Conservation (phyloP, 2,329 filamentous ascomycete species). For the Plectosphaerella cucumerina region DNA sequence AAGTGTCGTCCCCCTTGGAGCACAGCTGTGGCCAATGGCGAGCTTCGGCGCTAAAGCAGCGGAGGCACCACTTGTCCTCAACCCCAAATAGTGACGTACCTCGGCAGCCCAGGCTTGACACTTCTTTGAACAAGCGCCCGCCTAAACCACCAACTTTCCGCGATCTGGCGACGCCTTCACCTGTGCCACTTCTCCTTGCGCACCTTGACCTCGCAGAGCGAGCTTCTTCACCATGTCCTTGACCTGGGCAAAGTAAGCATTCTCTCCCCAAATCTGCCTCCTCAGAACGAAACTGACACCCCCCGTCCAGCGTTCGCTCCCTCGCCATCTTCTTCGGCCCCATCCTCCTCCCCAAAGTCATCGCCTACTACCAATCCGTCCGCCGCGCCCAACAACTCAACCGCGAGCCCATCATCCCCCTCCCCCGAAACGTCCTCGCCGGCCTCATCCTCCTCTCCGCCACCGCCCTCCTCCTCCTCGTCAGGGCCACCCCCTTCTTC, state of each 20-base stretch:
- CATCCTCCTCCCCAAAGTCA: constrained; percentile 62
- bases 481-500: constrained; percentile 63
- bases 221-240: constrained; percentile 15
- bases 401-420: constrained; percentile 47
- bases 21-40: background rate
- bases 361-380: constrained; percentile 59
- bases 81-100: background rate
- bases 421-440: constrained; percentile 47
- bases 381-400: constrained; percentile 37
- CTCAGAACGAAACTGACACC: background rate
- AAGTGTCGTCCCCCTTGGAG: too few relatives aligned
- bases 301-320: constrained; percentile 42
- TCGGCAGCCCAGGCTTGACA: background rate
- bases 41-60: background rate
- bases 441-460: constrained; percentile 50
- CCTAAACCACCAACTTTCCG: too few relatives aligned
- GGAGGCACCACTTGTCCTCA: background rate
- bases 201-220: too few relatives aligned
- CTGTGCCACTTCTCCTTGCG: too few relatives aligned
- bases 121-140: background rate
- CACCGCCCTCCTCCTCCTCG: constrained; percentile 41
- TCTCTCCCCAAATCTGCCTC: background rate
- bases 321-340: constrained; percentile 64
- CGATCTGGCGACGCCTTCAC: background rate
- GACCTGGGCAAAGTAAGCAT: constrained; percentile 12